phyloP scores from a whole-genome alignment of 768 basidiomycete species.

The Podaxis carcinomalis region DNA sequence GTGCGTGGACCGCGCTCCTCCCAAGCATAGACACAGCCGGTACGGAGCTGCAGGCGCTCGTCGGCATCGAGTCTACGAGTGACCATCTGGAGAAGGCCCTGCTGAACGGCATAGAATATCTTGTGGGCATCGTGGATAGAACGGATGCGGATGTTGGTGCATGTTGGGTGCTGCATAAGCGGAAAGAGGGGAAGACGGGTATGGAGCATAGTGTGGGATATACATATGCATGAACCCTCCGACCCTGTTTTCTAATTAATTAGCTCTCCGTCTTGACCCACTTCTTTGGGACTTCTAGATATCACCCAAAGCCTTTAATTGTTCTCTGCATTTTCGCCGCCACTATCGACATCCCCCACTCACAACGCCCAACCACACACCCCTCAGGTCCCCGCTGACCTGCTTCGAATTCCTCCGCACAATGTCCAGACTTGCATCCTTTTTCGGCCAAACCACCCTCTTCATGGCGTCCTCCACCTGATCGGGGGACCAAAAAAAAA shows the following conservation, averaged over 20 bases:
- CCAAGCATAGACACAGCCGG: constrained; percentile 62
- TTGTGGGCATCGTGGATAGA: constrained; percentile 76
- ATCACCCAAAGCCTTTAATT: constrained; percentile 2
- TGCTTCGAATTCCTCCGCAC: background rate
- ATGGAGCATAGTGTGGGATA: constrained; percentile 9
- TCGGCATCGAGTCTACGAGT: constrained; percentile 74
- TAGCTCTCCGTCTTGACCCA: constrained; percentile 16
- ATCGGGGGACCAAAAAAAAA: background rate
- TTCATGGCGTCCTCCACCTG: background rate
- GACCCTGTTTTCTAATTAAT: constrained; percentile 19
- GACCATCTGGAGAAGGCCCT: constrained; percentile 64
- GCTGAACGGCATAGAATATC: constrained; percentile 71
- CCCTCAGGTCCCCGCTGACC: background rate
- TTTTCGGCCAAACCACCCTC: background rate
- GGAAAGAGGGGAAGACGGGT: constrained; percentile 14
- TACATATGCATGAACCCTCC: constrained; percentile 7
- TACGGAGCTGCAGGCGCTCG: constrained; percentile 55
- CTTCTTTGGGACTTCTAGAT: constrained; percentile 3
- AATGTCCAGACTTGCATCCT: background rate
- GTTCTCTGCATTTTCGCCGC: background rate
- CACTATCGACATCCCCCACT: background rate
- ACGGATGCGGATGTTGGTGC: constrained; percentile 68
- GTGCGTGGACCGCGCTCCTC: constrained; percentile 72
- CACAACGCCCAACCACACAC: background rate
- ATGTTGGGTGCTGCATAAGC: constrained; percentile 70